Percentiles rank a stretch among this genome's conserved stretches.
phyloP scores from a whole-genome alignment of 2,329 filamentous ascomycete genomes.

The Mycosphaerella sp. region DNA sequence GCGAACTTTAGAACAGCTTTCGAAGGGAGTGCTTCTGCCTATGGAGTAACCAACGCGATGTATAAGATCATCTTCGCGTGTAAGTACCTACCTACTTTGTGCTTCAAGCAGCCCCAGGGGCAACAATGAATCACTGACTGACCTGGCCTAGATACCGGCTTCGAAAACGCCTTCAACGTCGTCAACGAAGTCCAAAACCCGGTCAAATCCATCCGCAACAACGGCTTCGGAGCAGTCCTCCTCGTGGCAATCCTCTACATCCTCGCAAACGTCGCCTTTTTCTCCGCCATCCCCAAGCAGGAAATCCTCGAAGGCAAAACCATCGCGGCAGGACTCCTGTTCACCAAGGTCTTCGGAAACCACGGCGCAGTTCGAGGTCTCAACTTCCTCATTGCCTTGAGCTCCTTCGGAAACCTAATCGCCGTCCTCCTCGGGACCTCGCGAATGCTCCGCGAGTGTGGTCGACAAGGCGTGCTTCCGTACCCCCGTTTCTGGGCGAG shows the following conservation, averaged over 20 bases:
- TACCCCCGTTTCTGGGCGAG: constrained; percentile 58
- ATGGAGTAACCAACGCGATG: constrained; percentile 53
- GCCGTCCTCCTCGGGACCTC: constrained; percentile 52
- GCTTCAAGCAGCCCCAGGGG: too few relatives aligned
- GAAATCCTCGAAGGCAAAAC: constrained; percentile 45
- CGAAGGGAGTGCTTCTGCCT: constrained; percentile 42
- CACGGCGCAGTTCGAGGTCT: constrained; percentile 47
- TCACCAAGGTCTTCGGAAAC: constrained; percentile 52
- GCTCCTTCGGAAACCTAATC: constrained; percentile 55
- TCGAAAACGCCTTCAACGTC: constrained; percentile 55
- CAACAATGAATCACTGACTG: neutral
- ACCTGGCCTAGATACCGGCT: constrained; percentile 2
- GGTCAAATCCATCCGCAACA: constrained; percentile 47
- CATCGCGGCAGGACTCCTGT: constrained; percentile 54
- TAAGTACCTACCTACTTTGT: constrained; percentile 27
- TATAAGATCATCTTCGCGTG: constrained; percentile 43
- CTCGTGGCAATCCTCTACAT: constrained; percentile 49
- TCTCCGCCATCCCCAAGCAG: constrained; percentile 50
- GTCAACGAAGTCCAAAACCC: constrained; percentile 58
- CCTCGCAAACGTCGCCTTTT: constrained; percentile 57
- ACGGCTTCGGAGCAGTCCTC: constrained; percentile 30
- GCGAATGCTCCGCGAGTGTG: constrained; percentile 55
- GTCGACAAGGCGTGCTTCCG: constrained; percentile 56
- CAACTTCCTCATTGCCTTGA: constrained; percentile 53
- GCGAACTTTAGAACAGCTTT: constrained; percentile 54